Conservation (phyloP, 1,284 basidiomycete species). For the Cystobasidium slooffiae region DNA sequence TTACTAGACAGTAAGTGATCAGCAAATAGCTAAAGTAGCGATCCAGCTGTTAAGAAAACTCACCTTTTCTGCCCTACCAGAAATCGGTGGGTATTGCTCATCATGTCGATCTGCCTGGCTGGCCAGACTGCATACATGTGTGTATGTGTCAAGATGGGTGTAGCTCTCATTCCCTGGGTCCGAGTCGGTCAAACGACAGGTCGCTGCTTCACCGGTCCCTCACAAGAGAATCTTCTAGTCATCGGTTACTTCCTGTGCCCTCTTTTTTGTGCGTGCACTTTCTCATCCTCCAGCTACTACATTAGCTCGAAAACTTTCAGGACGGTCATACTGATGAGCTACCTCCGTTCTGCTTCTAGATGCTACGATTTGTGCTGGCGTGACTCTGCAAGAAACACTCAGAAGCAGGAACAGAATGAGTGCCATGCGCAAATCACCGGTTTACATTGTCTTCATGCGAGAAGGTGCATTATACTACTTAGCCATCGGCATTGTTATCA, state of each 20-base stretch:
- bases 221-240: conserved; percentile 10
- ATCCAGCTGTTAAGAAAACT: neutral
- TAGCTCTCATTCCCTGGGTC: conserved; percentile 19
- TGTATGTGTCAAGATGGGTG: conserved; percentile 15
- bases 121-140: conserved; percentile 12
- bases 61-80: neutral
- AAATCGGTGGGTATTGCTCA: conserved; percentile 11
- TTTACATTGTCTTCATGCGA: conserved; percentile 21
- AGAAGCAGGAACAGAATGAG: conserved; percentile 7
- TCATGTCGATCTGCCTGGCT: neutral
- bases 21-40: neutral
- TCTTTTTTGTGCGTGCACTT: neutral
- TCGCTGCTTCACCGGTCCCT: conserved; percentile 20
- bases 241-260: conserved; percentile 16
- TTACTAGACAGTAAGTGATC: conserved; percentile 16
- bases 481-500: conserved; percentile 19
- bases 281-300: neutral
- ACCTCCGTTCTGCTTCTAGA: neutral
- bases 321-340: too few species aligned
- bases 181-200: conserved; percentile 8
- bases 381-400: conserved; percentile 18
- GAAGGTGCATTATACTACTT: conserved; percentile 26
- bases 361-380: conserved; percentile 10
- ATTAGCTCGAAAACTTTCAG: neutral
- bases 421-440: conserved; percentile 12